Base-by-base conservation (phyloP, 1,284 basidiomycete species). In the Mycena sp. region DNA sequence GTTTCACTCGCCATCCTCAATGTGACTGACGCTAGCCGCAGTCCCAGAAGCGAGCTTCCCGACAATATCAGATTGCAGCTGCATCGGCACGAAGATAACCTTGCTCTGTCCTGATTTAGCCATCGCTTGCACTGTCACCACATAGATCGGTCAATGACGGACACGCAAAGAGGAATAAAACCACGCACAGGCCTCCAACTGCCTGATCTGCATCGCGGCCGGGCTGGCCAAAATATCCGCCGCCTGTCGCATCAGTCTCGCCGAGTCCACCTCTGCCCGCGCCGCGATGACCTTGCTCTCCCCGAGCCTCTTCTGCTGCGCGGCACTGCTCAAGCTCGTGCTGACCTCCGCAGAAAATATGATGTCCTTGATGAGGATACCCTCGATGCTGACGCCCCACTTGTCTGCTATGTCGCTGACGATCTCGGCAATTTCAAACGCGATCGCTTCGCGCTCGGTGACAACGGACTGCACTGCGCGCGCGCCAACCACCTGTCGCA, bases 121-220 rank as follows among this genome's bases (percentile, higher is more conserved):
- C 86, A 88, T 88, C 72, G 85, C 82, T 78, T 88, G 86, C 74
- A 88, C 81, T 82, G 58, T 17, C 10, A 26, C 23, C 56, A 43
- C 38, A n/a, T n/a, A n/a, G n/a, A n/a, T n/a, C n/a, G n/a, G n/a
- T n/a, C n/a, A n/a, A n/a, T 19, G 3, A 44, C 32, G 56, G 32
- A 35, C 9, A 40, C 29, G 6, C 35, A 43, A 12, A 61, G n/a
- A n/a, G n/a, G n/a, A n/a, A 17, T 41, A 37, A 53, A 54, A 85
- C 85, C 86, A 83, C 85, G 89, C 85, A 71, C 95, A 80, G 40
- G 95, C 94, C 79, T 98, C 96, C 69, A 98, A 86, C 75, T 97
- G 95, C 67, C 96, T 86, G 76, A 98, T 98, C 79, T 98, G 95
- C 94, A 99, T 98, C 63, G 96, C 96, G 23, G 96, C 95, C n/a